A percentile compares a stretch with the other conserved stretches of the same genome.
These are phyloP conservation scores for Cornus kousa DNA, from an alignment of 148 eudicot species.

Conservation along the genomic window DNA sequence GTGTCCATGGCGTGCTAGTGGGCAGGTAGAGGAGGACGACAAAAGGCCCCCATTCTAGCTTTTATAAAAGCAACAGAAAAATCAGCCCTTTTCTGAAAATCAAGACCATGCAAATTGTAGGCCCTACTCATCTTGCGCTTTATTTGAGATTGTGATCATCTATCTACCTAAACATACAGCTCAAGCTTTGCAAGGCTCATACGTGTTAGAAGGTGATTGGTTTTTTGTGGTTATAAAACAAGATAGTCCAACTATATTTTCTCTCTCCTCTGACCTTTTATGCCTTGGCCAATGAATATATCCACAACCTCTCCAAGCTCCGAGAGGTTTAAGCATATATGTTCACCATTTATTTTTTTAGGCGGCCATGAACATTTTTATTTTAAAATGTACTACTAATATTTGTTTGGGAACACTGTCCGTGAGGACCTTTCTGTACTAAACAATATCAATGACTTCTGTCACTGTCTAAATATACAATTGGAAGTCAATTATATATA, in stretches of 20 bases:
- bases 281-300: no score
- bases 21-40: background rate
- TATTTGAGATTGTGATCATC: background rate
- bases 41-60: background rate
- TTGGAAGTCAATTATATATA: no score
- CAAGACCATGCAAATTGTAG: background rate
- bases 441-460: constrained; percentile 4
- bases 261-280: no score
- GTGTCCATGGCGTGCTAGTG: constrained; percentile 3
- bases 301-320: no score
- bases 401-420: constrained; percentile 26
- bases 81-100: background rate
- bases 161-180: no score
- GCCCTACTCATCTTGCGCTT: background rate
- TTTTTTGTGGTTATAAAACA: background rate
- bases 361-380: background rate
- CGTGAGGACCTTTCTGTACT: constrained; percentile 6
- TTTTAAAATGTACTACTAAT: background rate
- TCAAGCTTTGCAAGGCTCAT: background rate
- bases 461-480: background rate
- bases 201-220: background rate
- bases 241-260: no score
- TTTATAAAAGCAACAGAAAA: background rate
- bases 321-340: no score
- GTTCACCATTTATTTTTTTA: background rate